Conservation (phyloP, 78 protist species). For the Isochrysis galbana region DNA sequence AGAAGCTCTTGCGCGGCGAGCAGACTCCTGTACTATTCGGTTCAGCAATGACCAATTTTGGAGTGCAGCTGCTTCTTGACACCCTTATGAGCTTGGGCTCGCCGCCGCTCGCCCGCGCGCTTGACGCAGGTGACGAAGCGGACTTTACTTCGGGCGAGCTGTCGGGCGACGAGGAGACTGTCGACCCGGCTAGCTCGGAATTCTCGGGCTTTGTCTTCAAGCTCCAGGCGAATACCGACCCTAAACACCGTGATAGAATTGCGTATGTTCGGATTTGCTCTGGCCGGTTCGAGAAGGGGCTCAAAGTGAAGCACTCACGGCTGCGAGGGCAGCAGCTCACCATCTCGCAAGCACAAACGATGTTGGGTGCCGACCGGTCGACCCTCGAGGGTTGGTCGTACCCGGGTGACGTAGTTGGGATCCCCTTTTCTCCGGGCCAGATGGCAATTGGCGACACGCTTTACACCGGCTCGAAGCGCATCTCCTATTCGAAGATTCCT, state of each 20-base stretch:
- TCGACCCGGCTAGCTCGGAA: not conserved
- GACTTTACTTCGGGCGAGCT: not conserved
- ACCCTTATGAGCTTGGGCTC: not conserved
- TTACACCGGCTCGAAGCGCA: not conserved
- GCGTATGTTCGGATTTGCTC: slow-evolving; percentile 49
- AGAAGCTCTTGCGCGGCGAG: not conserved
- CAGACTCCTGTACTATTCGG: slow-evolving; percentile 41
- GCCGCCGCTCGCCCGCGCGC: slow-evolving; percentile 17
- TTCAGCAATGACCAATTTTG: slow-evolving; percentile 45
- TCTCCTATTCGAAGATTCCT: slow-evolving; percentile 22
- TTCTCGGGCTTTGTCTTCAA: slow-evolving; percentile 53
- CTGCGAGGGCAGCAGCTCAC: not conserved
- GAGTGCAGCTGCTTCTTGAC: slow-evolving; percentile 27
- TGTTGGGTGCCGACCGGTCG: not conserved
- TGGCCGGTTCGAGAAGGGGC: slow-evolving; percentile 36
- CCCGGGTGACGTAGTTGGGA: slow-evolving; percentile 12
- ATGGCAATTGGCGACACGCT: slow-evolving; percentile 50
- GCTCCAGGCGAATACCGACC: slow-evolving; percentile 55
- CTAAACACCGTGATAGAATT: slow-evolving; percentile 43
- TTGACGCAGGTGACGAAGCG: not conserved
- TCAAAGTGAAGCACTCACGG: slow-evolving; percentile 32
- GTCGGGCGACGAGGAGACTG: not conserved
- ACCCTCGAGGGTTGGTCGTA: not conserved
- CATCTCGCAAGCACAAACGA: not conserved
- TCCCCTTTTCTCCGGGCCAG: not conserved